A percentile compares a stretch with the other conserved stretches of the same genome.
phyloP scores from a whole-genome alignment of 805 yeast genomes.

The Kurtzmaniella cleridarum region DNA sequence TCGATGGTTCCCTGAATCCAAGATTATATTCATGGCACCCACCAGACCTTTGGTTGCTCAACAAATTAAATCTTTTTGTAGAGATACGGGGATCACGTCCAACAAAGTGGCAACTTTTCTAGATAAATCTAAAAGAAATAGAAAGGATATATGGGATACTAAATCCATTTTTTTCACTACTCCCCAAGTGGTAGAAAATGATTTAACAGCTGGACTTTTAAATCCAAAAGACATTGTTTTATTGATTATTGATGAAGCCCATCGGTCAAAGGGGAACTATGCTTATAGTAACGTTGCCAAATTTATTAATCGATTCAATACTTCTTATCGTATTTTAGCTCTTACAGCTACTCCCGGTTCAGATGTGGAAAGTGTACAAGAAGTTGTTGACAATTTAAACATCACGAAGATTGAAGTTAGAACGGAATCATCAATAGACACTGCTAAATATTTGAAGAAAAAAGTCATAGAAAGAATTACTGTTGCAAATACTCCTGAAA shows the following conservation, averaged over 20 bases:
- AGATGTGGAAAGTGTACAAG: conserved; percentile 82
- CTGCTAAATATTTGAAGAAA: conserved; percentile 68
- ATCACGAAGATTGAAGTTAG: conserved; percentile 80
- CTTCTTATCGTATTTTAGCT: conserved; percentile 69
- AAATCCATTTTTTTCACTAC: conserved; percentile 88
- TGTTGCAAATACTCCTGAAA: conserved; percentile 50
- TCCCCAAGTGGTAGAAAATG: conserved; percentile 94
- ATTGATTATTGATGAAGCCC: conserved; percentile 92
- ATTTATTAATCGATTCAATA: conserved; percentile 48
- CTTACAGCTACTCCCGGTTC: conserved; percentile 96
- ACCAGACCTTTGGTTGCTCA: conserved; percentile 95
- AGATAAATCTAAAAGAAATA: conserved; percentile 49
- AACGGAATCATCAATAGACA: conserved; percentile 79
- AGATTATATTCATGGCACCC: conserved; percentile 93
- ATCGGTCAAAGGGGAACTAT: conserved; percentile 84
- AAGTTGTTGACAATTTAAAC: conserved; percentile 63
- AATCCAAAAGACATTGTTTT: conserved; percentile 73
- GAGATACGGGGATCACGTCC: conserved; percentile 77
- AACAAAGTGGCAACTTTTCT: conserved; percentile 74
- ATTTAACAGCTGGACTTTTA: conserved; percentile 65
- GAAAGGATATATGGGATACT: conserved; percentile 72
- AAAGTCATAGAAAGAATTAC: conserved; percentile 57
- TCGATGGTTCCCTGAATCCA: conserved; percentile 77
- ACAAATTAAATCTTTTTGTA: conserved; percentile 88
- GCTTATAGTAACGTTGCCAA: conserved; percentile 82